Percentiles rank a stretch among this genome's conserved stretches.
phyloP scores from a whole-genome alignment of 1,284 basidiomycete genomes.

The Fomitiporia mediterranea region DNA sequence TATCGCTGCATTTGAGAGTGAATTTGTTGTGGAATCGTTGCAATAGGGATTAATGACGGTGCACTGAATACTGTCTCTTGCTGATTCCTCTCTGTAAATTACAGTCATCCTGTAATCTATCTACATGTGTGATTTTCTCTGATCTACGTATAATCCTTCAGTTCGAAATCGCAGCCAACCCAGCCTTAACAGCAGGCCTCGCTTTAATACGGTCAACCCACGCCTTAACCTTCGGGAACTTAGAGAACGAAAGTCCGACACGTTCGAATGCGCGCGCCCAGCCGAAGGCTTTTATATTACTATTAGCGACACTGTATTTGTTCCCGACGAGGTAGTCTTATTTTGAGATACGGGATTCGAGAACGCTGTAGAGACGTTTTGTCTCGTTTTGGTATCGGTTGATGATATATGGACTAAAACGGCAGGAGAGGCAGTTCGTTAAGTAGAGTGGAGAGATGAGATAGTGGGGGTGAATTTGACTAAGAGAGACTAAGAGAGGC shows the following conservation, averaged over 20 bases:
- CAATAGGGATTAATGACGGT: too few species aligned
- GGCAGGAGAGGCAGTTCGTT: not conserved
- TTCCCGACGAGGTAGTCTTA: constrained; percentile 73
- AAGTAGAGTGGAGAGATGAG: not conserved
- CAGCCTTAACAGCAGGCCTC: constrained; percentile 27
- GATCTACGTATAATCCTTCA: too few species aligned
- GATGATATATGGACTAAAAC: constrained; percentile 14
- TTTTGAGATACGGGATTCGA: constrained; percentile 62
- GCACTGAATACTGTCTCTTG: too few species aligned
- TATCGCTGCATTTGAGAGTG: too few species aligned
- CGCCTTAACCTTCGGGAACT: constrained; percentile 53
- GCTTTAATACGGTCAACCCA: constrained; percentile 36
- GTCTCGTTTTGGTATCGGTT: constrained; percentile 68
- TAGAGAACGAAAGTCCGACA: constrained; percentile 49
- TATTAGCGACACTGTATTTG: constrained; percentile 62
- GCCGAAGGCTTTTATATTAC: constrained; percentile 55
- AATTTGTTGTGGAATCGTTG: too few species aligned
- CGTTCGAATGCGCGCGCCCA: constrained; percentile 48
- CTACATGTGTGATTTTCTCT: too few species aligned
- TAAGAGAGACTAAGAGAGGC: constrained; percentile 54
- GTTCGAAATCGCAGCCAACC: too few species aligned
- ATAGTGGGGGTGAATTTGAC: not conserved
- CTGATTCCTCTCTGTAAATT: too few species aligned
- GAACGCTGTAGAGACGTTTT: constrained; percentile 70
- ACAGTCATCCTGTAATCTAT: too few species aligned